A percentile compares a stretch with the other conserved stretches of the same genome.
phyloP scores from a whole-genome alignment of 768 basidiomycete species.

The Chlorophyllum brunneum region DNA sequence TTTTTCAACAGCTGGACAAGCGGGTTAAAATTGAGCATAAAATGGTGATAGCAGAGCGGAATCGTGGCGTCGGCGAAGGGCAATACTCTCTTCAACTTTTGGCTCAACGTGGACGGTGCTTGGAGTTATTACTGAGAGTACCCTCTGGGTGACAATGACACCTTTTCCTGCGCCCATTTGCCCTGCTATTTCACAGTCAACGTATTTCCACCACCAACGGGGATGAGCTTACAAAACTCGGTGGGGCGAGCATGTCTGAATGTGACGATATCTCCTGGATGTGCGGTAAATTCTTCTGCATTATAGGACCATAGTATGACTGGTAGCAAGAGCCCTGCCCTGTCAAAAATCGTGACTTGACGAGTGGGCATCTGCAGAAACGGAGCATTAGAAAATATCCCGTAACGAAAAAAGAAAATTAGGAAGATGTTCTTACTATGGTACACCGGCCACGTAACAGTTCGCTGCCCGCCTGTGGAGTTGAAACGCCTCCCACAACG shows the following conservation, averaged over 20 bases:
- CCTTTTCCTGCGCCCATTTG: not conserved
- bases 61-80: not conserved
- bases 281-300: conserved; percentile 1
- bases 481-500: not conserved
- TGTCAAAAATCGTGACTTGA: not conserved
- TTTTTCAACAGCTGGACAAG: no score
- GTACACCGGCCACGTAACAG: no score
- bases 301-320: not conserved
- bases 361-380: not conserved
- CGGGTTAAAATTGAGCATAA: no score
- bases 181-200: not conserved
- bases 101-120: conserved; percentile 9
- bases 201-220: not conserved
- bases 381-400: not conserved
- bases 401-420: no score
- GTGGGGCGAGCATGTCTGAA: not conserved
- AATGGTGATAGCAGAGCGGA: no score
- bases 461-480: not conserved
- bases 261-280: not conserved
- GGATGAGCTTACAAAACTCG: not conserved
- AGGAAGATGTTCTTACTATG: no score
- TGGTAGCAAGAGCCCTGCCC: not conserved
- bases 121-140: not conserved
- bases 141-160: not conserved
- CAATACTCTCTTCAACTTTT: not conserved